Evolutionary conservation across 179 eudicot genomes (phyloP), one percentile per base, ranked within the genome.

Genomic region (Vitellaria paradoxa): DNA sequence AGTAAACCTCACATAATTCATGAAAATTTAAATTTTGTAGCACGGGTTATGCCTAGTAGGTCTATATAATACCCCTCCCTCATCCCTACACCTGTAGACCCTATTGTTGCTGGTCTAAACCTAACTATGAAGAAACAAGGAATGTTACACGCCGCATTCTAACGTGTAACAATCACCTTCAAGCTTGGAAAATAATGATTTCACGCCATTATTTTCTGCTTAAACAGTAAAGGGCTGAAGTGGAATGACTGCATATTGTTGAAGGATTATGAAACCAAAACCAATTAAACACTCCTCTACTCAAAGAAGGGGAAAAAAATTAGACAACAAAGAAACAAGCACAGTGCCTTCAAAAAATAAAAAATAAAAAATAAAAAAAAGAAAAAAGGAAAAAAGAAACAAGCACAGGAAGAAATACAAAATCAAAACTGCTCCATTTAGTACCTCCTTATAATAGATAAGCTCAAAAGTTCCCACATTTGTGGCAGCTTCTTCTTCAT

Each of bases 391-490:
- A 17, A 59, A 40, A 61, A 62, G 23, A n/a, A 62, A 20, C 21
- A 62, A 50, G 30, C 53, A 30, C 30, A 56, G 40, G 64, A 70
- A 50, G 21, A 62, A 47, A 42, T 65, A 64, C 10, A 56, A 37
- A 65, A 70, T 76, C 72, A 26, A 70, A 76, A 50, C 65, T 37
- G 55, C 80, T 76, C 81, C 81, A 68, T 68, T 52, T 53, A 52
- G 49, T 79, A 80, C 83, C 81, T 80, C 83, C 81, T 79, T 69
- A 82, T 56, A 70, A 66, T 76, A 57, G 47, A 79, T 68, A 60
- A 83, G 73, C 83, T 73, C 78, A 80, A 80, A 82, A 76, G 61
- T 69, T 64, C 82, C 82, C 73, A 82, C 77, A 70, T 37, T 65
- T 42, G 82, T 79, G 77, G 23, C 82, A 69, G 80, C 82, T 46